Percentiles rank a stretch among this genome's conserved stretches.
Evolutionary conservation across 805 yeast genomes (phyloP).

Genomic region (Spathaspora boniae): DNA sequence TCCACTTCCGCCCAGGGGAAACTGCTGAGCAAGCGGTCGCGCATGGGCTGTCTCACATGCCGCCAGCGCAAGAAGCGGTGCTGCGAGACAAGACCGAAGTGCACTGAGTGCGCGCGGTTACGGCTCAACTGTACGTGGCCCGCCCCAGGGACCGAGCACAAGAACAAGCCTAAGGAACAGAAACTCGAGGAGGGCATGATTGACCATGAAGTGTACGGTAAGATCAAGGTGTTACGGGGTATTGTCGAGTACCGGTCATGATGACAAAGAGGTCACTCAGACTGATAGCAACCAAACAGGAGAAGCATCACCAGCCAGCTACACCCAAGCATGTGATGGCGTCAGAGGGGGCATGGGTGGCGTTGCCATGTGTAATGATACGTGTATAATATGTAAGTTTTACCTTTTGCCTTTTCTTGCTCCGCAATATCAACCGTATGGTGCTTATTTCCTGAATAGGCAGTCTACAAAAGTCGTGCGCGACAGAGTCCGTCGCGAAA

Average conservation of each 20-base stretch:
- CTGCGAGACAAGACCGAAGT: constrained; percentile 64
- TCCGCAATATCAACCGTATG: no score
- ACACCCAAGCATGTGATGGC: no score
- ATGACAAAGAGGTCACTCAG: no score
- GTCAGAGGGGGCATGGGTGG: no score
- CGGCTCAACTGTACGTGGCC: constrained; percentile 73
- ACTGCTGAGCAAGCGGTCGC: constrained; percentile 45
- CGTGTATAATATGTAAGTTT: no score
- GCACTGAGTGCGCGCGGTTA: constrained; percentile 65
- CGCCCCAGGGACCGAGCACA: constrained; percentile 61
- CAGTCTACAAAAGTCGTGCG: no score
- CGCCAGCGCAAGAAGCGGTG: constrained; percentile 75
- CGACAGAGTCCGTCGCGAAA: no score
- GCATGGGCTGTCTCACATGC: constrained; percentile 78
- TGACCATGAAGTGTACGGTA: constrained; percentile 53
- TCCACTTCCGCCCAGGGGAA: neutral
- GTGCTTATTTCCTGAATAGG: no score
- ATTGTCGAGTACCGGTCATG: constrained; percentile 51
- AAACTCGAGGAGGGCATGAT: constrained; percentile 50
- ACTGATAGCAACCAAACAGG: constrained; percentile 9
- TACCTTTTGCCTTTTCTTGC: no score
- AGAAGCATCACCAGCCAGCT: constrained; percentile 1
- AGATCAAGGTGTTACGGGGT: constrained; percentile 60
- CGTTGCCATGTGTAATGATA: no score
- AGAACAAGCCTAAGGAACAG: constrained; percentile 51